These are phyloP conservation scores for Fusarium buxicola DNA, from an alignment of 2,329 filamentous ascomycete species.

Conservation along the genomic window DNA sequence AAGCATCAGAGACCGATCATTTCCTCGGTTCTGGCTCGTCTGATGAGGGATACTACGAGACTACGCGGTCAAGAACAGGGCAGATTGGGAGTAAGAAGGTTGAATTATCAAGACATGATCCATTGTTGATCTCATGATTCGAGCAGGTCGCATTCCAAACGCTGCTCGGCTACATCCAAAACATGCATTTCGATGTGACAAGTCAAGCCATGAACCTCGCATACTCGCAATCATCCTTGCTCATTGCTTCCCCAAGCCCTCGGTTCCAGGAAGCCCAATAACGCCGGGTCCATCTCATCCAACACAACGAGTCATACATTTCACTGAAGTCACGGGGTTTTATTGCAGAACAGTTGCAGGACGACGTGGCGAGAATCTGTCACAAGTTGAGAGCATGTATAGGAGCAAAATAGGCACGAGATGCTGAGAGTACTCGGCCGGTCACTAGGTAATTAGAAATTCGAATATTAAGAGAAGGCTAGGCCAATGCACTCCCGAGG, in stretches of 20 bases:
- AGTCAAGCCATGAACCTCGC: slow-evolving; percentile 20
- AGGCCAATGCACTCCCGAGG: no score
- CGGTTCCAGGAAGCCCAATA: slow-evolving; percentile 9
- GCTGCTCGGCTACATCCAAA: slow-evolving; percentile 21
- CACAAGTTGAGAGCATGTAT: background rate
- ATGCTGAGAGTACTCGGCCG: no score
- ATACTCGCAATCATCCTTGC: background rate
- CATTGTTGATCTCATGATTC: slow-evolving; percentile 37
- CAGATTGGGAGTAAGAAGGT: slow-evolving; percentile 15
- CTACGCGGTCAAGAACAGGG: slow-evolving; percentile 7
- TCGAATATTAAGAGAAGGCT: no score
- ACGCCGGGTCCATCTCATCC: slow-evolving; percentile 2
- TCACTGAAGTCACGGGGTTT: slow-evolving; percentile 6
- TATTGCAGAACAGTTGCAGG: slow-evolving; percentile 5
- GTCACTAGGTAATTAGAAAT: no score
- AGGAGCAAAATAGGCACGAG: background rate
- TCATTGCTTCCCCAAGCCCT: slow-evolving; percentile 8
- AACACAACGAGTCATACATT: background rate
- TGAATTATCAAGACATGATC: slow-evolving; percentile 36
- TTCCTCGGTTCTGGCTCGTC: background rate
- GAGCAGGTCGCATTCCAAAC: slow-evolving; percentile 10
- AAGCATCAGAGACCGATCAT: slow-evolving; percentile 1
- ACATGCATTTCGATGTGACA: slow-evolving; percentile 25
- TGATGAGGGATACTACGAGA: slow-evolving; percentile 1
- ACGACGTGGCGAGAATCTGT: background rate